These are phyloP conservation scores for Tetrapisispora arboricola DNA, from an alignment of 805 yeast genomes.

Conservation along the genomic window DNA sequence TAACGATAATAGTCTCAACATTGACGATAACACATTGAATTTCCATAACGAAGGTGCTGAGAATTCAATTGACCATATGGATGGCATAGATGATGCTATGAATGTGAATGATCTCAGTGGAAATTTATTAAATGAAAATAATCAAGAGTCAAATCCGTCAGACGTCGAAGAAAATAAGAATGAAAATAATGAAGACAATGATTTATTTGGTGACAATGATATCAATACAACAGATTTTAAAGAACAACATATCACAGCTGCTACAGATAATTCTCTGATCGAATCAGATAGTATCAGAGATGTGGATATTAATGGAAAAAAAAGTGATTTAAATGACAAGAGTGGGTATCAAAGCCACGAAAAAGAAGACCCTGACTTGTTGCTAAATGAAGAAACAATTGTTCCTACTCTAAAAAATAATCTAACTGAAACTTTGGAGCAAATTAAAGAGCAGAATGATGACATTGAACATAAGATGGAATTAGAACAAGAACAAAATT, in stretches of 20 bases:
- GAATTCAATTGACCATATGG: background rate
- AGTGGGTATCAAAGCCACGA: too few relatives aligned
- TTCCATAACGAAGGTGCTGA: background rate
- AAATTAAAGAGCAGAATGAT: background rate
- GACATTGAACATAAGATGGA: background rate
- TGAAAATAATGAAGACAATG: constrained; percentile 1
- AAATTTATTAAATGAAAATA: background rate
- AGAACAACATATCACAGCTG: too few relatives aligned
- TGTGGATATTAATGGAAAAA: too few relatives aligned
- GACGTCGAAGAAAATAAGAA: background rate
- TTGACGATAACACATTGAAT: background rate
- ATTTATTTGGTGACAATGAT: constrained; percentile 2
- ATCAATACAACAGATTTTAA: background rate
- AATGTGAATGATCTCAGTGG: background rate
- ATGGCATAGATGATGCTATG: background rate
- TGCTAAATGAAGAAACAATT: too few relatives aligned
- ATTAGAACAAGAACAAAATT: background rate
- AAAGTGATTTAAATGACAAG: too few relatives aligned
- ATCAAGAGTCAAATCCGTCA: too few relatives aligned
- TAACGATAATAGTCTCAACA: background rate
- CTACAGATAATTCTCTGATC: too few relatives aligned
- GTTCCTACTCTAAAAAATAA: background rate
- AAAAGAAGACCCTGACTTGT: too few relatives aligned
- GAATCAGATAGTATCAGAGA: too few relatives aligned
- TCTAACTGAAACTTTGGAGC: background rate